A percentile compares a stretch with the other conserved stretches of the same genome.
Evolutionary conservation across 106 monocot genomes (phyloP).

Genomic region (Hemerocallis citrina): DNA sequence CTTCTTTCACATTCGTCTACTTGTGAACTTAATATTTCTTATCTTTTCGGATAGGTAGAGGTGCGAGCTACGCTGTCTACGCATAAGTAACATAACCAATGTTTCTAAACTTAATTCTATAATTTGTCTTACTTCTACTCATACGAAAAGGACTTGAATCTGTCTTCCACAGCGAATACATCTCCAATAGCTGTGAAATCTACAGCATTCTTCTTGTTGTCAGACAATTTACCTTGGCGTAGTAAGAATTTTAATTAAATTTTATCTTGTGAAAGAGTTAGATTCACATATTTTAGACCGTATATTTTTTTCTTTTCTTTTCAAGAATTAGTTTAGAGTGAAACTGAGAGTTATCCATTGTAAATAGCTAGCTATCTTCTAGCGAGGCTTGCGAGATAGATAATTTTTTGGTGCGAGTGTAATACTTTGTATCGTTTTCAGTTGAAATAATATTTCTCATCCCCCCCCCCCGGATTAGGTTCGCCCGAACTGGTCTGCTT

Average conservation of each 20-base stretch:
- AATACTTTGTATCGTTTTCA: no score
- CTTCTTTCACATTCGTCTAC: slow-evolving; percentile 8
- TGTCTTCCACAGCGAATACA: neutral
- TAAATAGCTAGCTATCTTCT: no score
- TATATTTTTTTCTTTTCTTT: no score
- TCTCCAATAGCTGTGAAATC: neutral
- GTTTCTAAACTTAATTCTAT: neutral
- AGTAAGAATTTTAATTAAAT: neutral
- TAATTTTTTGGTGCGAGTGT: no score
- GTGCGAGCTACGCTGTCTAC: slow-evolving; percentile 1
- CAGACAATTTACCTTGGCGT: neutral
- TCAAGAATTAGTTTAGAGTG: no score
- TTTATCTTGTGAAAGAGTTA: neutral
- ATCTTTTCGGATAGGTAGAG: slow-evolving; percentile 2
- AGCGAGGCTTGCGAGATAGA: no score
- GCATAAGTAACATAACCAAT: slow-evolving; percentile 1
- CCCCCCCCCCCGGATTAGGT: no score
- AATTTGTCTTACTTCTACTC: neutral
- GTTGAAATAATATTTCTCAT: no score
- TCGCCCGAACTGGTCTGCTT: no score
- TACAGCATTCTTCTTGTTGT: neutral
- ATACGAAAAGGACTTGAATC: neutral
- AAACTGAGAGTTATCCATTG: no score
- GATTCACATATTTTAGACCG: neutral
- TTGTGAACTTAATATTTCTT: slow-evolving; percentile 6